Evolutionary conservation across 2,329 filamentous ascomycete species (phyloP), one percentile per base, ranked within the genome.

Genomic region (Cladorrhinum sp.): DNA sequence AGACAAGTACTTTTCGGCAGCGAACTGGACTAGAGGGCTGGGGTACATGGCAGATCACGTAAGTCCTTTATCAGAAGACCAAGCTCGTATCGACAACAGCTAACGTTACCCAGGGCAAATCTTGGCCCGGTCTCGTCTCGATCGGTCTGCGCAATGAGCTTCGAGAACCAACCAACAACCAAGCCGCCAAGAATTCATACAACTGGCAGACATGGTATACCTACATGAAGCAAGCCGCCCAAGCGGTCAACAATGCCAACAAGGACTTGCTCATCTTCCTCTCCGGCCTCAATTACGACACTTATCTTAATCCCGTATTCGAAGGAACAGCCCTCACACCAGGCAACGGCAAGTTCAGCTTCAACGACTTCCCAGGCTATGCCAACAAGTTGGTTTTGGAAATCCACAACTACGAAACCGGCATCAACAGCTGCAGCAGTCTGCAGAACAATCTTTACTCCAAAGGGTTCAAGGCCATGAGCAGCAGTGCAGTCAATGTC

Each of bases 1-100:
- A 10, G 86, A 89, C 68, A 78, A 72, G 0, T 78, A 86, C 66
- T 89, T 87, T 64, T 71, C 82, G 60, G 76, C 80, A 0, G 72
- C 75, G 1, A 87, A 86, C 46, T 89, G 86, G 86, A 76, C 79
- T 5, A 76, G 86, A 8, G 86, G 86, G 0, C 74, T 84, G 21
- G 71, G 73, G 0, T 89, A 82, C 68, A 88, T 89, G 82, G 81
- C 84, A 0, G 70, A 77, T 1, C 84, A 87, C 64, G 82, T 83
- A 74, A 66, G 77, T 73, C n/a, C n/a, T 9, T 20, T 16, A 20
- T 26, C 46, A 7, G 12, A 14, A 5, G 23, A 20, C 18, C 66
- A 65, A 1, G 69, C 63, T 49, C 58, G 66, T 72, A 65, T 66
- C 2, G 42, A 50, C 6, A 4, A 26, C 24, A 4, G 20, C 46